Percentiles rank a stretch among this genome's conserved stretches.
Conservation (phyloP, 805 yeast species). For the Phaffomyces thermotolerans region DNA sequence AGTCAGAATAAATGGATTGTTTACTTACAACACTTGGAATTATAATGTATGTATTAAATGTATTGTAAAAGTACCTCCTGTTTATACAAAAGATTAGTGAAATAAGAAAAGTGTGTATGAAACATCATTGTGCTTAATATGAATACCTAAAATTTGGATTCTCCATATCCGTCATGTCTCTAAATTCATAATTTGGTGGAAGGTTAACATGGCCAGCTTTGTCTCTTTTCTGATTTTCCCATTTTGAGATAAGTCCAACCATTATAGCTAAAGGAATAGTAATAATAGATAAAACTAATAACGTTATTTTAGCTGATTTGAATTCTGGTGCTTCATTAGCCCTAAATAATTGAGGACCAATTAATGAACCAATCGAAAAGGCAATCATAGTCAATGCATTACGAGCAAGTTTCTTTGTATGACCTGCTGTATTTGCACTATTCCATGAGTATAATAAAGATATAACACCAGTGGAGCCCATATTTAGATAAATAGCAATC, state of each 20-base stretch:
- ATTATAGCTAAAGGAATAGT: conserved; percentile 36
- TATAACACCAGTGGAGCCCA: conserved; percentile 51
- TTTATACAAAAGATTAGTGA: too few species aligned
- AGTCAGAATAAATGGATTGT: too few species aligned
- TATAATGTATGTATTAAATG: too few species aligned
- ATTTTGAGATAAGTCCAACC: conserved; percentile 35
- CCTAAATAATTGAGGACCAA: conserved; percentile 60
- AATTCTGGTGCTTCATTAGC: conserved; percentile 44
- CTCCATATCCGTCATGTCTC: conserved; percentile 54
- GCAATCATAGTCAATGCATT: conserved; percentile 50
- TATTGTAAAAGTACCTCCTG: too few species aligned
- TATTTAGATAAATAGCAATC: conserved; percentile 40
- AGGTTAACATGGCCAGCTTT: conserved; percentile 26
- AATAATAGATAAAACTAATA: conserved; percentile 43
- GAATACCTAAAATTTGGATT: conserved; percentile 50
- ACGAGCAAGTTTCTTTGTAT: conserved; percentile 48
- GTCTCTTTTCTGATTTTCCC: conserved; percentile 48
- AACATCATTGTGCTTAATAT: conserved; percentile 3
- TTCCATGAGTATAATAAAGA: conserved; percentile 57
- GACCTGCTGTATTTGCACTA: conserved; percentile 55
- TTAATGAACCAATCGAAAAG: conserved; percentile 51
- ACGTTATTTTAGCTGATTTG: conserved; percentile 49
- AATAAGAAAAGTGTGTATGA: background rate
- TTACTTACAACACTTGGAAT: too few species aligned
- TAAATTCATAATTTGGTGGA: conserved; percentile 35